Percentiles rank a stretch among this genome's conserved stretches.
These are phyloP conservation scores for Picea sitchensis DNA, from an alignment of 75 land plant genomes.

Conservation along the genomic window DNA sequence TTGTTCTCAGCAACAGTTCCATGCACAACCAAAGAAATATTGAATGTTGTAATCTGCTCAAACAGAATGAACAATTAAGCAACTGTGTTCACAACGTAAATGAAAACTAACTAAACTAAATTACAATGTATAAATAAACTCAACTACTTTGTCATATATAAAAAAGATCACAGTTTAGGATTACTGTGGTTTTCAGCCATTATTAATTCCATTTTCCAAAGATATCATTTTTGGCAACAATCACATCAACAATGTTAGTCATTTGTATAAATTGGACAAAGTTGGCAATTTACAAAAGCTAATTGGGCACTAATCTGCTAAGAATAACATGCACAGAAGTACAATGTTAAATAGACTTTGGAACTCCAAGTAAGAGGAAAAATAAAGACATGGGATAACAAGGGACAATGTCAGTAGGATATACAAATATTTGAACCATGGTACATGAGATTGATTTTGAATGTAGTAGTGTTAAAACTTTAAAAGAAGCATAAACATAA, in stretches of 20 bases:
- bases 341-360: not conserved
- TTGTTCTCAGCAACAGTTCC: constrained; percentile 43
- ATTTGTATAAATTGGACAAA: not conserved
- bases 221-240: too few relatives aligned
- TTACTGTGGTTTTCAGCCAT: too few relatives aligned
- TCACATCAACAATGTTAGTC: too few relatives aligned
- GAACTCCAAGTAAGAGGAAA: too few relatives aligned
- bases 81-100: not conserved
- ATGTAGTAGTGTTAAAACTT: too few relatives aligned
- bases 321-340: not conserved
- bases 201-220: too few relatives aligned
- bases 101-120: not conserved
- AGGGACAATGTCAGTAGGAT: too few relatives aligned
- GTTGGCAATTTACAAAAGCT: not conserved
- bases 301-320: not conserved
- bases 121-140: not conserved
- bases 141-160: not conserved
- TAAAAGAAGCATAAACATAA: too few relatives aligned
- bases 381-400: too few relatives aligned
- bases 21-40: constrained; percentile 54
- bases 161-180: not conserved
- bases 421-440: too few relatives aligned
- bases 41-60: constrained; percentile 47
- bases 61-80: not conserved
- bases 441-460: too few relatives aligned